Percentiles rank a stretch among this genome's conserved stretches.
These are phyloP conservation scores for Vanrija sp. DNA, from an alignment of 1,284 basidiomycete species.

Conservation along the genomic window DNA sequence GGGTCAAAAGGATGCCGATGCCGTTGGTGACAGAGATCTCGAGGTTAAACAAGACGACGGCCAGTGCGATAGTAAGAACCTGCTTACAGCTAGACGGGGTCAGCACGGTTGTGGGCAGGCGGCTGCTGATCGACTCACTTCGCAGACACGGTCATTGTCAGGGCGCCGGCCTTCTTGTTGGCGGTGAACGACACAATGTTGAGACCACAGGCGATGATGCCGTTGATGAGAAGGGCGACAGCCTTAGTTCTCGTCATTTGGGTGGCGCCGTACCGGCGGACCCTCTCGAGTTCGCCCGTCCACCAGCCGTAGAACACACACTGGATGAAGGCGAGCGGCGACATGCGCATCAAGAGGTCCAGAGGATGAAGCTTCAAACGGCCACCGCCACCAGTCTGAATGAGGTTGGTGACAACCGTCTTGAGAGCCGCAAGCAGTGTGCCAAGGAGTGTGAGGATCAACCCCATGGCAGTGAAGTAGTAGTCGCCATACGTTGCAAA, in stretches of 20 bases:
- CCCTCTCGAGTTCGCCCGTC: slow-evolving; percentile 70
- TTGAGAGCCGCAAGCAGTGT: slow-evolving; percentile 85
- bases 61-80: slow-evolving; percentile 82
- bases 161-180: slow-evolving; percentile 74
- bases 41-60: slow-evolving; percentile 76
- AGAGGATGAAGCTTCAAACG: slow-evolving; percentile 63
- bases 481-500: slow-evolving; percentile 92
- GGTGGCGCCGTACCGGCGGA: slow-evolving; percentile 55
- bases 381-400: slow-evolving; percentile 55
- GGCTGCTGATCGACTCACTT: slow-evolving; percentile 29
- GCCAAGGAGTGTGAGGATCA: slow-evolving; percentile 78
- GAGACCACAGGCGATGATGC: slow-evolving; percentile 77
- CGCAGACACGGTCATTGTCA: slow-evolving; percentile 49
- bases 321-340: slow-evolving; percentile 81
- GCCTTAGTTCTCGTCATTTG: slow-evolving; percentile 57
- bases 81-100: slow-evolving; percentile 64
- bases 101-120: background rate
- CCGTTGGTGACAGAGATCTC: slow-evolving; percentile 72
- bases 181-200: slow-evolving; percentile 90
- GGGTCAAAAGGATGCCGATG: slow-evolving; percentile 73
- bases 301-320: slow-evolving; percentile 70
- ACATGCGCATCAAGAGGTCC: slow-evolving; percentile 76
- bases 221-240: slow-evolving; percentile 67
- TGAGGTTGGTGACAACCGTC: slow-evolving; percentile 80
- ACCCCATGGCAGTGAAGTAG: slow-evolving; percentile 74